These are phyloP conservation scores for Puya raimondii DNA, from an alignment of 176 grass and related monocot species.

Conservation along the genomic window DNA sequence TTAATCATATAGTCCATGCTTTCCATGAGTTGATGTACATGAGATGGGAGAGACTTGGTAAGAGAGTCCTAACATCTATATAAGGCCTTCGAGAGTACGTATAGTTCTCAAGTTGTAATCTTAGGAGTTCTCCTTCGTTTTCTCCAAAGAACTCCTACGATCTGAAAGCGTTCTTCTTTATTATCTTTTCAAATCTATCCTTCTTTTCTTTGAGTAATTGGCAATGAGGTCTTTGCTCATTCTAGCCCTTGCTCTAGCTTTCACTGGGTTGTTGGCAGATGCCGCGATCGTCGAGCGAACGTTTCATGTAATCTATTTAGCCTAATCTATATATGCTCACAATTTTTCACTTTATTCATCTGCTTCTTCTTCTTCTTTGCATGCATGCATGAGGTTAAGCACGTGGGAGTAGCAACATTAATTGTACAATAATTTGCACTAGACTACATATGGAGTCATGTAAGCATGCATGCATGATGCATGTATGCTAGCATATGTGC, in stretches of 20 bases:
- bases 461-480: background rate
- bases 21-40: background rate
- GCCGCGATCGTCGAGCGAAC: slow-evolving; percentile 45
- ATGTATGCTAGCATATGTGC: background rate
- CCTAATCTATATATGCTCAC: background rate
- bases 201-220: background rate
- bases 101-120: background rate
- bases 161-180: background rate
- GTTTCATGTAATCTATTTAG: slow-evolving; percentile 36
- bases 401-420: too few relatives aligned
- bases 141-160: background rate
- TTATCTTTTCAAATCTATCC: background rate
- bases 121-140: background rate
- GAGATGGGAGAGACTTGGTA: background rate
- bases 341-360: too few relatives aligned
- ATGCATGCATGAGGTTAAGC: too few relatives aligned
- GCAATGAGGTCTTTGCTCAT: slow-evolving; percentile 24
- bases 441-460: too few relatives aligned
- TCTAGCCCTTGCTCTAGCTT: slow-evolving; percentile 18
- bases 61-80: slow-evolving; percentile 16
- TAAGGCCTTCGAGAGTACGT: slow-evolving; percentile 4
- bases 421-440: too few relatives aligned
- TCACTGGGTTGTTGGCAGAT: slow-evolving; percentile 20
- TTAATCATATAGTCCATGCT: background rate
- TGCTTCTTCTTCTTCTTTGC: background rate